Base-by-base conservation (phyloP, 108 stramenopile species). In the Skeletonema tropicum region DNA sequence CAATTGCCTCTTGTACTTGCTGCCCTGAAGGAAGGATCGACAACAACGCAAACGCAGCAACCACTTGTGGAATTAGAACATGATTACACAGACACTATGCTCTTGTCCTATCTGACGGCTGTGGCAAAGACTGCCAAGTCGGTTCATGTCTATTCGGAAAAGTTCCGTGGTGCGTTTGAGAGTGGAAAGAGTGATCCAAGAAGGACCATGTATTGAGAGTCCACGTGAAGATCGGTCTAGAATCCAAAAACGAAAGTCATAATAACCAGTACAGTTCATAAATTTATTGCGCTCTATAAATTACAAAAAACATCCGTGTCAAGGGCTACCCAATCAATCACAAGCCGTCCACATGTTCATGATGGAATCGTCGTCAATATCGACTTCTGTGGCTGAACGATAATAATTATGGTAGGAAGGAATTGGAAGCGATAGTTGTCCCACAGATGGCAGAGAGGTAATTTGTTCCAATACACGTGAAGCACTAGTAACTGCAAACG, bases 121-220 rank as follows among this genome's bases (percentile, higher is more conserved):
- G 69, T 88, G 48, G 84, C 85, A 66, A 82, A 90, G 57, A 89
- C 88, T 7, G 82, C 89, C 15, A 75, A 74, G 58, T 70, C 87
- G 11, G 80, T 90, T 15, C 83, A 86, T 64, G 72, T 75, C 12
- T 94, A 89, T 64, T 87, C 88, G 11, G 90, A 90, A 30, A 94
- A 94, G 73, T 85, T 90, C 74, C 85, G 88, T 9, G 33, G 23
- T 33, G 76, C 81, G 5, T 74, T 64, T 49, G 81, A 73, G 55
- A 64, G 35, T 68, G 32, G 55, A 25, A 62, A 67, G 41, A 32
- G 52, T 17, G 75, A 76, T n/a, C 42, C 57, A 9, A 48, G 64
- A 14, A 74, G 68, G 57, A 1, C 68, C 32, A 29, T 36, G 31
- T 76, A 49, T 38, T 76, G 58, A 45, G 42, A 14, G 42, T 4